Base-by-base conservation (phyloP, 306 rosid genomes). In the Glycine latifolia region DNA sequence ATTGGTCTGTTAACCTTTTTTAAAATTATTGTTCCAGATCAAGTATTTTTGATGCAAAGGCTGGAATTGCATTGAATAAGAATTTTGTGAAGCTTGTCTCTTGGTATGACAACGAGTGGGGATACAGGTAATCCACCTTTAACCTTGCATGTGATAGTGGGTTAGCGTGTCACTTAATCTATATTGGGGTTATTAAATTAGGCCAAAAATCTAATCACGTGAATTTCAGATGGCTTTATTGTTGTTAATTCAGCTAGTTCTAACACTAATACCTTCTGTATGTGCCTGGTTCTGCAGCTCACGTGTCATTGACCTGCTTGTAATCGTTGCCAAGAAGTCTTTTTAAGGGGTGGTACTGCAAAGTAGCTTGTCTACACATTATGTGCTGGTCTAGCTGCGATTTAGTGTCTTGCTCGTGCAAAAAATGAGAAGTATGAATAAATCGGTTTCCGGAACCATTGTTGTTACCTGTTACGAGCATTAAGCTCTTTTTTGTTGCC, bases 91-190 rank as follows among this genome's bases (percentile, higher is more conserved):
- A 93, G 90, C 44, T 91, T 4, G 87, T 93, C 4, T 4, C 92
- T 0, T 93, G 96, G 97, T 93, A 93, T 10, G 96, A 93, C 88
- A 93, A 93, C 56, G 96, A 93, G 86, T 67, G 81, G 91, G 96
- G 96, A 39, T 93, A 93, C 91, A 93, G 95, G 97, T 93, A 85
- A 74, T 65, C 7, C 31, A 47, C 43, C 71, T 46, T 66, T 7
- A 4, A 14, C 60, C 5, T n/a, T 48, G 14, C 8, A 6, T 4
- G 26, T 65, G 39, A 46, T 59, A 14, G n/a, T 2, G 15, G 43
- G 41, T 17, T 31, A 0, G 14, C 10, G 31, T 26, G 31, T 26
- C 31, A 26, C 31, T 26, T 26, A 2, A 26, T 26, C 31, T 26
- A 26, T 26, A 26, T 26, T 26, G 2, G 31, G 31, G 31, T 26